Evolutionary conservation across 2,329 filamentous ascomycete genomes (phyloP).

Genomic region (Trichoderma atrobrunneum): DNA sequence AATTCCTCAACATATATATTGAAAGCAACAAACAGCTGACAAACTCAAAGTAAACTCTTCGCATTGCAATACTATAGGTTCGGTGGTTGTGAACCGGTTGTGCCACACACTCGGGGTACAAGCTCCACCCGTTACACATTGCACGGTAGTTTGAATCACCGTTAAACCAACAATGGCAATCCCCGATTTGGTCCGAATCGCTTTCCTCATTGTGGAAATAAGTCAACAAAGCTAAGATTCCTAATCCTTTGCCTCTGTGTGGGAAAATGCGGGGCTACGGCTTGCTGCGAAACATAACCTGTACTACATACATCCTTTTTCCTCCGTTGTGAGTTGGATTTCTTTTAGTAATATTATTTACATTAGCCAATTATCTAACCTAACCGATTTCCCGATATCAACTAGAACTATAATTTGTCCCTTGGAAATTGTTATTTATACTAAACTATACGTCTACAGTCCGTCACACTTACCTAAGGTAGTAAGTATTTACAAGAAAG

Average conservation of each 20-base stretch:
- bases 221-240: neutral
- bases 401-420: neutral
- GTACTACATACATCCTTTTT: neutral
- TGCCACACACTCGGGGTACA: neutral
- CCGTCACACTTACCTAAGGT: neutral
- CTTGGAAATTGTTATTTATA: neutral
- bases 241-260: neutral
- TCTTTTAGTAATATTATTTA: neutral
- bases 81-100: neutral
- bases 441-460: neutral
- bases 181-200: neutral
- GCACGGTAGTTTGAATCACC: neutral
- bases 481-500: neutral
- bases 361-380: neutral
- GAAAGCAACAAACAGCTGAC: neutral
- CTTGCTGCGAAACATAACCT: neutral
- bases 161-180: neutral
- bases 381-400: neutral
- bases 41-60: neutral
- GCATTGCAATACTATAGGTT: neutral
- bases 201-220: neutral
- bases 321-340: neutral
- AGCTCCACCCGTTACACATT: neutral
- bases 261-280: neutral
- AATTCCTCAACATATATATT: neutral